These are phyloP conservation scores for Boletus rubropictus DNA, from an alignment of 768 basidiomycete species.

Conservation along the genomic window DNA sequence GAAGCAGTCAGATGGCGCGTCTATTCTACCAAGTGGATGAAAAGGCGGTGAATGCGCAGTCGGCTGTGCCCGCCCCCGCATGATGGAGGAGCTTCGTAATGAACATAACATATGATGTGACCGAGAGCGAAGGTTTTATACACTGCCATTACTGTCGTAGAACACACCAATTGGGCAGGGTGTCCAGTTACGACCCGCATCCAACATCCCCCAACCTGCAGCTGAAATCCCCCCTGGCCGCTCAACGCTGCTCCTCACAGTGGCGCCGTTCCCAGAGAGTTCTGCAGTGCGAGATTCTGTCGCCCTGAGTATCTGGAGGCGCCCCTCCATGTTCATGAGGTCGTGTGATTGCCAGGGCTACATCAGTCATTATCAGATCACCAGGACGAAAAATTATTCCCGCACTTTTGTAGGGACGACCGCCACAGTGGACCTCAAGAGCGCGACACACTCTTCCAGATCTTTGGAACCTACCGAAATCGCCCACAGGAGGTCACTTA, in stretches of 20 bases:
- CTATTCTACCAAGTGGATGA: background rate
- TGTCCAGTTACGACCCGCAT: constrained; percentile 45
- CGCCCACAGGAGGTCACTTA: constrained; percentile 18
- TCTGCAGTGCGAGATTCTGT: constrained; percentile 4
- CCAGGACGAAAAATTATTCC: background rate
- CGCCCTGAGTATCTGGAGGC: constrained; percentile 38
- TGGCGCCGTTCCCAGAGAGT: background rate
- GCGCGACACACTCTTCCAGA: constrained; percentile 15
- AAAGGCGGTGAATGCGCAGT: constrained; percentile 19
- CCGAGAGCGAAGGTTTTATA: no score
- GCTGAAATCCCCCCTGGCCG: constrained; percentile 1
- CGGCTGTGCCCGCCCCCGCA: constrained; percentile 6
- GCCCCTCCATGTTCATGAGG: constrained; percentile 50
- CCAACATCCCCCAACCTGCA: constrained; percentile 52
- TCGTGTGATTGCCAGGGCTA: constrained; percentile 50
- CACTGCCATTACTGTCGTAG: constrained; percentile 6
- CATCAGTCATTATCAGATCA: background rate
- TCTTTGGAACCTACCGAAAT: constrained; percentile 17
- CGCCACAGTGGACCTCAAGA: constrained; percentile 11
- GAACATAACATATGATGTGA: constrained; percentile 21
- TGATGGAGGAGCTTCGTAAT: constrained; percentile 13
- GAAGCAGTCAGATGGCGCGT: background rate
- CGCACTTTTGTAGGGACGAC: constrained; percentile 17
- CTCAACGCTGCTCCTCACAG: background rate
- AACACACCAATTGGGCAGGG: constrained; percentile 67